These are phyloP conservation scores for Jatropha podagrica DNA, from an alignment of 441 rosid species.

Conservation along the genomic window DNA sequence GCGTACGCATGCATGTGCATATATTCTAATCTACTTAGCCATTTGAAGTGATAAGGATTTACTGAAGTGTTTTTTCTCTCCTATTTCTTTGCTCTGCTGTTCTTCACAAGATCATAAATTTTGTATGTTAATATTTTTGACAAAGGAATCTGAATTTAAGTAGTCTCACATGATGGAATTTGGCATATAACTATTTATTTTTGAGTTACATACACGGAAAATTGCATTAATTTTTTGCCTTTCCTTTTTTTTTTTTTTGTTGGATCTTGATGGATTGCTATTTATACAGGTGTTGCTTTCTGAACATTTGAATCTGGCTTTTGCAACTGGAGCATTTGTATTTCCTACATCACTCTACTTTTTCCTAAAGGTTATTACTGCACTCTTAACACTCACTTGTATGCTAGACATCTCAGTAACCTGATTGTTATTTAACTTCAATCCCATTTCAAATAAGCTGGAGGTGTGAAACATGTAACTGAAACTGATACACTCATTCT, in stretches of 20 bases:
- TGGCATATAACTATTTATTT: background rate
- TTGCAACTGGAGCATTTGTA: conserved; percentile 84
- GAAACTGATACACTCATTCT: background rate
- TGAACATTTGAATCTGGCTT: conserved; percentile 49
- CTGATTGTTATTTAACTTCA: conserved; percentile 6
- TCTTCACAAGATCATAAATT: background rate
- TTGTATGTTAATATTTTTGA: background rate
- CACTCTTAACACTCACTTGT: conserved; percentile 7
- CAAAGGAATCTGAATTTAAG: background rate
- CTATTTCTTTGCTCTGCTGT: background rate
- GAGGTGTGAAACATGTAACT: background rate
- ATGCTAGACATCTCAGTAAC: conserved; percentile 11
- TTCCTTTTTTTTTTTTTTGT: conserved; percentile 15
- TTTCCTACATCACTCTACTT: conserved; percentile 88
- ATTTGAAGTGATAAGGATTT: background rate
- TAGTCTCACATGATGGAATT: background rate
- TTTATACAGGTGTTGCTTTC: conserved; percentile 87
- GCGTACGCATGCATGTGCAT: background rate
- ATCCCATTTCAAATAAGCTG: conserved; percentile 3
- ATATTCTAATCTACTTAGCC: background rate
- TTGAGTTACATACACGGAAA: too few relatives aligned
- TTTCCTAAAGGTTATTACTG: conserved; percentile 66
- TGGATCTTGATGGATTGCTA: conserved; percentile 30
- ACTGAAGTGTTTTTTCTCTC: background rate
- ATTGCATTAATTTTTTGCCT: background rate